Conservation (phyloP, 495 filamentous ascomycete species). For the Venustampulla echinocandica region DNA sequence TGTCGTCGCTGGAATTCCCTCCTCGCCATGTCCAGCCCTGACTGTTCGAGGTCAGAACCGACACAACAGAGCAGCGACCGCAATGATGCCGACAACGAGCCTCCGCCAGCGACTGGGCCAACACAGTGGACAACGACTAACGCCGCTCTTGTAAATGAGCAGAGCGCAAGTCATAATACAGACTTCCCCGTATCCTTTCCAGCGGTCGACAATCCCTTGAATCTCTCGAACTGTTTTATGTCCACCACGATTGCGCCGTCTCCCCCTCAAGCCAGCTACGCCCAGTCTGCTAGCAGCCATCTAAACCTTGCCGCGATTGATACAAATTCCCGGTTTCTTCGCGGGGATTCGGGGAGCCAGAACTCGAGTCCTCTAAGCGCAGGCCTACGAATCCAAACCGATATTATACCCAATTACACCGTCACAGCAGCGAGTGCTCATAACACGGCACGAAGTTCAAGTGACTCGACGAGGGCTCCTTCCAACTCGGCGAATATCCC, state of each 20-base stretch:
- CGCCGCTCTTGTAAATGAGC: constrained; percentile 6
- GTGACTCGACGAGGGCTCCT: constrained; percentile 27
- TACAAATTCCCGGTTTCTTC: constrained; percentile 7
- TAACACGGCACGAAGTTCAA: constrained; percentile 21
- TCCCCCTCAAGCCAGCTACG: constrained; percentile 8
- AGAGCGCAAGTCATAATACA: constrained; percentile 10
- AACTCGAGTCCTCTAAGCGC: constrained; percentile 25
- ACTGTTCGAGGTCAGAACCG: constrained; percentile 9
- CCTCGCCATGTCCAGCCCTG: constrained; percentile 18
- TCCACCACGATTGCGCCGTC: constrained; percentile 21
- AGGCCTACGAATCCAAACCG: constrained; percentile 28
- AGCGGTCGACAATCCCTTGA: background rate
- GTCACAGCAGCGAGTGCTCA: constrained; percentile 15
- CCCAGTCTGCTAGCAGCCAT: background rate
- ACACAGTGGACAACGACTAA: constrained; percentile 2
- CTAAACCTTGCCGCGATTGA: constrained; percentile 5
- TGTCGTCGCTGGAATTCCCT: constrained; percentile 7
- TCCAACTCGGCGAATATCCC: constrained; percentile 27
- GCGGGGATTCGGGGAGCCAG: constrained; percentile 5
- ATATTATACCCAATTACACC: constrained; percentile 23
- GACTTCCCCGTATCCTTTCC: constrained; percentile 5
- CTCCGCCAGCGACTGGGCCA: constrained; percentile 1
- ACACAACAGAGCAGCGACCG: background rate
- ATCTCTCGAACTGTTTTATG: constrained; percentile 6
- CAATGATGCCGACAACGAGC: background rate